These are phyloP conservation scores for Falciphora oryzae DNA, from an alignment of 2,329 filamentous ascomycete species.

Conservation along the genomic window DNA sequence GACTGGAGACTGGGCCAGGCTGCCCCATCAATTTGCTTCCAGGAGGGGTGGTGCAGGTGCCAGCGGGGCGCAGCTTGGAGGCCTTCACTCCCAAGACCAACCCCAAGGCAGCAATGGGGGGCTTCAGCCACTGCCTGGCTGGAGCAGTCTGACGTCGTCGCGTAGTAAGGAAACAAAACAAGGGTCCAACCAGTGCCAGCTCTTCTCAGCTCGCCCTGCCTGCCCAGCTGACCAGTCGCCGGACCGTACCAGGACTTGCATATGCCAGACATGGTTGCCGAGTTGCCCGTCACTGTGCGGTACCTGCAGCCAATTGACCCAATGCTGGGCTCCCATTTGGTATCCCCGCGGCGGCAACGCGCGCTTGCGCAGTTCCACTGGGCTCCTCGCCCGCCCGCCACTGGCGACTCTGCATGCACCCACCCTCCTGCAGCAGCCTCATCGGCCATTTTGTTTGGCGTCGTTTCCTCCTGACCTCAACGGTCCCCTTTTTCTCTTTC, in stretches of 20 bases:
- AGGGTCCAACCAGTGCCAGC: background rate
- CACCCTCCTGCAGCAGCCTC: background rate
- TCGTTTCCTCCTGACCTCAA: background rate
- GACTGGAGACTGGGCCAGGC: too few species aligned
- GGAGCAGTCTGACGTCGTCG: background rate
- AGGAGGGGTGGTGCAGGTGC: too few species aligned
- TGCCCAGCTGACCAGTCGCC: background rate
- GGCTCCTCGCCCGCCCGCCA: background rate
- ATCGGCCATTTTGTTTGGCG: background rate
- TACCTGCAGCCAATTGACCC: background rate
- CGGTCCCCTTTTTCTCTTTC: background rate
- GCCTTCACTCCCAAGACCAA: background rate
- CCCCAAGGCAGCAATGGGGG: background rate
- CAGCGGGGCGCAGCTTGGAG: background rate
- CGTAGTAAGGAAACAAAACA: background rate
- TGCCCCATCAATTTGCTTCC: background rate
- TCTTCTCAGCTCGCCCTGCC: background rate
- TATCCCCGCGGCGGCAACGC: background rate
- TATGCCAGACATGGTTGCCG: background rate
- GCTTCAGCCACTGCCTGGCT: background rate
- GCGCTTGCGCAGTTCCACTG: background rate
- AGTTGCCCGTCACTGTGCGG: background rate
- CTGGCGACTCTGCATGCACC: background rate
- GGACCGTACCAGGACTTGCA: background rate
- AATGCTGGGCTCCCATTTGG: background rate